Evolutionary conservation across 495 filamentous ascomycete species (phyloP).

Genomic region (Aspergillus conjunctus): DNA sequence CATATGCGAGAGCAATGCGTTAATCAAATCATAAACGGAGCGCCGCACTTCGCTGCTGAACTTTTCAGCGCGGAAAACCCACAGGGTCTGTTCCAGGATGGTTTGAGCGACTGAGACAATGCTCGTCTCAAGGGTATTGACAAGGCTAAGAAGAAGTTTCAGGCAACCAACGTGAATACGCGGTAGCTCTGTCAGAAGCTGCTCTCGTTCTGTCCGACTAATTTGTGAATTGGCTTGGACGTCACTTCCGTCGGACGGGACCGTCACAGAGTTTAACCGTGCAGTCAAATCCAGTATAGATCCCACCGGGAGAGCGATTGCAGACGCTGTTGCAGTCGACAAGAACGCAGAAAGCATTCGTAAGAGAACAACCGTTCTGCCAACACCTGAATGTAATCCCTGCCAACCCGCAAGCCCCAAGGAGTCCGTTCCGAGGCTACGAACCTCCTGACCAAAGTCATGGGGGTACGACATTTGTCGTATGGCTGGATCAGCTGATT

Average conservation of each 20-base stretch:
- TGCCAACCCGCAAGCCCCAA: slow-evolving; percentile 67
- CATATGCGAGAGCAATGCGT: slow-evolving; percentile 57
- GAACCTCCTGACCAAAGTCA: slow-evolving; percentile 42
- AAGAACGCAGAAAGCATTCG: slow-evolving; percentile 58
- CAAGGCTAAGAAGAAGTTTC: slow-evolving; percentile 54
- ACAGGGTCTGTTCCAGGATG: slow-evolving; percentile 66
- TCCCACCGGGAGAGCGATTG: slow-evolving; percentile 65
- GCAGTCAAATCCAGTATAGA: slow-evolving; percentile 64
- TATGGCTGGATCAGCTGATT: slow-evolving; percentile 51
- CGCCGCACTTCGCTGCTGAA: slow-evolving; percentile 58
- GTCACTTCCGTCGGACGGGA: slow-evolving; percentile 49
- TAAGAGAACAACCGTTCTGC: slow-evolving; percentile 66
- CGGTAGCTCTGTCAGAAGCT: slow-evolving; percentile 69
- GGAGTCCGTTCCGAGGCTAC: slow-evolving; percentile 38
- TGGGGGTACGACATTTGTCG: slow-evolving; percentile 28
- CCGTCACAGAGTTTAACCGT: slow-evolving; percentile 66
- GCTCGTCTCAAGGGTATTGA: slow-evolving; percentile 54
- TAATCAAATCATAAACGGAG: slow-evolving; percentile 59
- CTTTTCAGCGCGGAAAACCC: slow-evolving; percentile 66
- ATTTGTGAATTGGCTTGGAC: slow-evolving; percentile 65
- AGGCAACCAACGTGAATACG: slow-evolving; percentile 70
- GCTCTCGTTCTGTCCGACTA: slow-evolving; percentile 74
- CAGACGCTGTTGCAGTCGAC: slow-evolving; percentile 56
- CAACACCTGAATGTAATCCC: slow-evolving; percentile 69
- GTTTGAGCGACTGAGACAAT: slow-evolving; percentile 57